Conservation (phyloP, 257 asterid genomes). For the Leptodermis oblonga region DNA sequence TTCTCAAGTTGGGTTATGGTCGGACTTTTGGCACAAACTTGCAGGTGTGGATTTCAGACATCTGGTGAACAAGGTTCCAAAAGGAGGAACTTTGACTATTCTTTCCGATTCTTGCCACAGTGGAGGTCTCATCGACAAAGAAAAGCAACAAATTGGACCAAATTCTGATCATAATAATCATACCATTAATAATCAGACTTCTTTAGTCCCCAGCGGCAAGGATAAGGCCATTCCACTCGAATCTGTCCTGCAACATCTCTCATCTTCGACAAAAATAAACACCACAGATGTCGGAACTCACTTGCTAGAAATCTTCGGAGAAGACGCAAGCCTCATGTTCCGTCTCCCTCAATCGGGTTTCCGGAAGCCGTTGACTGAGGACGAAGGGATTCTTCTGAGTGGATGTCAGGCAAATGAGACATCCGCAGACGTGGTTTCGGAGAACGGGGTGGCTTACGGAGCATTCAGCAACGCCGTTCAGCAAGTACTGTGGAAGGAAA, state of each 20-base stretch:
- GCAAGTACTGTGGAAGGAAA: conserved; percentile 51
- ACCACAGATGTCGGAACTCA: conserved; percentile 49
- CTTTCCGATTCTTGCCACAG: conserved; percentile 90
- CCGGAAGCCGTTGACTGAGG: conserved; percentile 43
- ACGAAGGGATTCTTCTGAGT: conserved; percentile 72
- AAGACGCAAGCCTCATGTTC: conserved; percentile 58
- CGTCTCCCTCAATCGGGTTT: conserved; percentile 27
- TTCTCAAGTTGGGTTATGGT: too few species aligned
- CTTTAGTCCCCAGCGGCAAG: conserved; percentile 26
- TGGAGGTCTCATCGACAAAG: conserved; percentile 91
- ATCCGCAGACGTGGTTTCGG: conserved; percentile 49
- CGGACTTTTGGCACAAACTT: neutral
- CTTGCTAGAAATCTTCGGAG: conserved; percentile 56
- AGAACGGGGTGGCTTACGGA: conserved; percentile 52
- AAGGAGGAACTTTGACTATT: conserved; percentile 72
- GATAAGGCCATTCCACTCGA: conserved; percentile 46
- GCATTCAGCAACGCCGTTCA: conserved; percentile 67
- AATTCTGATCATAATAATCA: conserved; percentile 9
- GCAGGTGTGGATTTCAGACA: conserved; percentile 71
- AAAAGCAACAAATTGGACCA: conserved; percentile 81
- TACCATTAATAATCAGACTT: neutral
- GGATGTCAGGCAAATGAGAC: conserved; percentile 76
- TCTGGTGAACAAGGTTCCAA: conserved; percentile 63
- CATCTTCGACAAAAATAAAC: conserved; percentile 52
- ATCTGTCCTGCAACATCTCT: conserved; percentile 40